phyloP scores from a whole-genome alignment of 2,329 filamentous ascomycete genomes.

The Drechslerella dactyloides region DNA sequence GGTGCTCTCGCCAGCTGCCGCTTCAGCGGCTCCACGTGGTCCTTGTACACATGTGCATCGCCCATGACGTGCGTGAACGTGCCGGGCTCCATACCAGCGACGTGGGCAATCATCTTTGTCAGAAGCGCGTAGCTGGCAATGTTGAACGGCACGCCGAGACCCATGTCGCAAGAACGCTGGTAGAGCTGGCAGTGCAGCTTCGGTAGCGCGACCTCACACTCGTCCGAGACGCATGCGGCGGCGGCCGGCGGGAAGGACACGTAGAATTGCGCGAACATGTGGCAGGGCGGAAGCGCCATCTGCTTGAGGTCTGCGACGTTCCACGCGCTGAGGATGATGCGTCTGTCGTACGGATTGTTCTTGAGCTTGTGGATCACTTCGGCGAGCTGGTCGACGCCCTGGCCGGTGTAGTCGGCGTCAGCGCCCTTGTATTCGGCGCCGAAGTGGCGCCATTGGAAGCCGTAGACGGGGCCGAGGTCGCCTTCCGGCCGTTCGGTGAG shows the following conservation, averaged over 20 bases:
- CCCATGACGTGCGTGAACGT: slow-evolving; percentile 95
- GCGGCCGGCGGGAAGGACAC: slow-evolving; percentile 69
- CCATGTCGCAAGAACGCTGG: slow-evolving; percentile 95
- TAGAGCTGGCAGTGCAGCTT: slow-evolving; percentile 87
- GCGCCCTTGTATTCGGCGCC: slow-evolving; percentile 85
- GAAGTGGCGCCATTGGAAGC: slow-evolving; percentile 99
- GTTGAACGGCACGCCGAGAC: slow-evolving; percentile 95
- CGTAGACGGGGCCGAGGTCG: slow-evolving; percentile 93
- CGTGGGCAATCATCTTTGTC: slow-evolving; percentile 92
- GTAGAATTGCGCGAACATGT: slow-evolving; percentile 98
- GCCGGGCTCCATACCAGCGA: slow-evolving; percentile 81
- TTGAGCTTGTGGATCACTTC: slow-evolving; percentile 87
- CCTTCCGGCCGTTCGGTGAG: slow-evolving; percentile 81
- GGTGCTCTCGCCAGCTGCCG: slow-evolving; percentile 82
- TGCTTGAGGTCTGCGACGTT: slow-evolving; percentile 83
- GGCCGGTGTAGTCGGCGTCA: slow-evolving; percentile 78
- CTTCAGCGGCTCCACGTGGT: slow-evolving; percentile 86
- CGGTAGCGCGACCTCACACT: slow-evolving; percentile 56
- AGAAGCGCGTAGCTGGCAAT: slow-evolving; percentile 93
- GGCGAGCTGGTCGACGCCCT: slow-evolving; percentile 91
- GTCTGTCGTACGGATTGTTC: slow-evolving; percentile 81
- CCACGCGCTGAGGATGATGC: slow-evolving; percentile 92
- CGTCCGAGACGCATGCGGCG: slow-evolving; percentile 54
- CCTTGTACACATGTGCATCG: slow-evolving; percentile 93
- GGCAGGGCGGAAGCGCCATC: slow-evolving; percentile 93